Conservation (phyloP, 2,329 filamentous ascomycete genomes). For the Apiospora rasikravindrae region DNA sequence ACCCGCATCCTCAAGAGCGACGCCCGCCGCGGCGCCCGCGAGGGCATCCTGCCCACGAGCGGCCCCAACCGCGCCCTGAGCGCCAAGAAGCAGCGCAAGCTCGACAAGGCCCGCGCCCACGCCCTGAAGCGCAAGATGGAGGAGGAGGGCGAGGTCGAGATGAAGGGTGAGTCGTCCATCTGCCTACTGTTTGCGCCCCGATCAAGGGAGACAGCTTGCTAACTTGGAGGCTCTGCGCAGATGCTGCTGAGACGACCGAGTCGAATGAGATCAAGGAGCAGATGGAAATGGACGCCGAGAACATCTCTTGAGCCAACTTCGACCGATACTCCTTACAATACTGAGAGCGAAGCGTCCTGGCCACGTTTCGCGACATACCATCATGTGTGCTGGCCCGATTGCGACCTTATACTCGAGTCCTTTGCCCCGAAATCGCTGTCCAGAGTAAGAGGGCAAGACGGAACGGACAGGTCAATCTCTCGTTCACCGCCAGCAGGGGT, state of each 20-base stretch:
- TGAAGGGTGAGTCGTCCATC: constrained; percentile 34
- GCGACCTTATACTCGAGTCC: not conserved
- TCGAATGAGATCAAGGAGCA: constrained; percentile 18
- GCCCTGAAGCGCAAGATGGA: constrained; percentile 48
- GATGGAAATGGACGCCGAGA: constrained; percentile 25
- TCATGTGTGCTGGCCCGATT: not conserved
- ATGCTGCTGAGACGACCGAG: constrained; percentile 12
- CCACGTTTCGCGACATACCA: not conserved
- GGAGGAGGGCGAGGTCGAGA: constrained; percentile 40
- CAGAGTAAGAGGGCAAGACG: not conserved
- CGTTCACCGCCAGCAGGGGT: not conserved
- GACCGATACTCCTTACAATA: not conserved
- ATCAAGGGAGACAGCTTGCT: not conserved
- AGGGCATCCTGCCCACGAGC: constrained; percentile 60
- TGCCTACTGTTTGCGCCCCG: not conserved
- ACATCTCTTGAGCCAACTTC: constrained; percentile 23
- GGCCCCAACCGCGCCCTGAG: constrained; percentile 57
- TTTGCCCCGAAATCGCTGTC: not conserved
- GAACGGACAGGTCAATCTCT: not conserved
- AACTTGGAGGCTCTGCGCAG: not conserved
- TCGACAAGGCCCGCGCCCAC: constrained; percentile 58
- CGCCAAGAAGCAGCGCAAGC: constrained; percentile 61
- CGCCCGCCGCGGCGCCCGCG: constrained; percentile 53
- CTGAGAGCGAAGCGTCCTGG: not conserved
- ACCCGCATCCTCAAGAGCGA: constrained; percentile 35